Percentiles rank a stretch among this genome's conserved stretches.
These are phyloP conservation scores for Tephrocybe rancida DNA, from an alignment of 768 basidiomycete genomes.

Conservation along the genomic window DNA sequence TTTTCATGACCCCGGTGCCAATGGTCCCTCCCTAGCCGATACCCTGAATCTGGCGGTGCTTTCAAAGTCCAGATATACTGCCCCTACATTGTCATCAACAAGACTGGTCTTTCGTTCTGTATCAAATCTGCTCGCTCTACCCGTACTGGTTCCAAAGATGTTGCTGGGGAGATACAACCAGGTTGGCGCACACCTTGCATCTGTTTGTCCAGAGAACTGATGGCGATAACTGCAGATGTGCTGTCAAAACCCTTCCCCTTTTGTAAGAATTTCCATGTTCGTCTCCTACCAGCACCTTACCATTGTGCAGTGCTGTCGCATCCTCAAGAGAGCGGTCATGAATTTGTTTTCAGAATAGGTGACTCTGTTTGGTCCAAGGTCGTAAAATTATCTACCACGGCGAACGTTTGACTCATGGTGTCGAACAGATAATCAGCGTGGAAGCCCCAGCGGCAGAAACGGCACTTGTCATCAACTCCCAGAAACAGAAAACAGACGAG, in stretches of 20 bases:
- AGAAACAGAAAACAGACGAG: constrained; percentile 62
- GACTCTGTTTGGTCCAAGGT: constrained; percentile 93
- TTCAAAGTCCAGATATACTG: constrained; percentile 95
- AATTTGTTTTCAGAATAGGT: constrained; percentile 78
- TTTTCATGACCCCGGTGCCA: neutral
- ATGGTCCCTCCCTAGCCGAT: constrained; percentile 46
- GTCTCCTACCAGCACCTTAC: neutral
- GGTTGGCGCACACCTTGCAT: constrained; percentile 41
- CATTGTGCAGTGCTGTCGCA: constrained; percentile 77
- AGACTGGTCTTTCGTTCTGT: constrained; percentile 83
- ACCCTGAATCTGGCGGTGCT: constrained; percentile 90
- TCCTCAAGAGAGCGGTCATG: constrained; percentile 75
- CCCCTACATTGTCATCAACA: constrained; percentile 91
- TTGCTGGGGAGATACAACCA: constrained; percentile 77
- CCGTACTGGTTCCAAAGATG: constrained; percentile 68
- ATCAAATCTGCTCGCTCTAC: constrained; percentile 65
- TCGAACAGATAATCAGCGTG: constrained; percentile 71
- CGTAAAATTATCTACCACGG: constrained; percentile 4
- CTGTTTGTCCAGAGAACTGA: constrained; percentile 1
- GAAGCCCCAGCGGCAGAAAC: constrained; percentile 94
- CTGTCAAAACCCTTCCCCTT: constrained; percentile 70
- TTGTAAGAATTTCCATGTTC: constrained; percentile 50
- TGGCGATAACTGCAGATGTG: constrained; percentile 33
- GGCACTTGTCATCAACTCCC: constrained; percentile 71
- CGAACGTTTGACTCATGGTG: constrained; percentile 1